Percentiles rank a stretch among this genome's conserved stretches.
Conservation (phyloP, 768 basidiomycete genomes). For the Chalciporus pseudorubinellus region DNA sequence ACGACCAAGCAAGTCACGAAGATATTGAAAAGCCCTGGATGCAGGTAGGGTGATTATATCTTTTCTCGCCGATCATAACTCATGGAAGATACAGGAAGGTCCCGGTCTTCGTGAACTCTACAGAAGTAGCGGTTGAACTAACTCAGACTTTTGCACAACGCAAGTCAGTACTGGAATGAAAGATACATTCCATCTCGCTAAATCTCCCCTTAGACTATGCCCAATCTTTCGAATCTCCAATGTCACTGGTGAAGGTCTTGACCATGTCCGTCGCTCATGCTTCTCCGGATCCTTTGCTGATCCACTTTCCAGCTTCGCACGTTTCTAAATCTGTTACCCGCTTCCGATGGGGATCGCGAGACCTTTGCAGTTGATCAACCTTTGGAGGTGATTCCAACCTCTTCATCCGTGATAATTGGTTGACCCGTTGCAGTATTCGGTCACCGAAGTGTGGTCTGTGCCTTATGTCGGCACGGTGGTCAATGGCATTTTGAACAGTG, state of each 20-base stretch:
- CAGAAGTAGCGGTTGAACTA: slow-evolving; percentile 78
- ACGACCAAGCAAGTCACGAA: slow-evolving; percentile 91
- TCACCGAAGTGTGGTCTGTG: slow-evolving; percentile 87
- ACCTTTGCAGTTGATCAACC: slow-evolving; percentile 80
- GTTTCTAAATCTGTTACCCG: slow-evolving; percentile 87
- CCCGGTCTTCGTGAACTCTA: slow-evolving; percentile 81
- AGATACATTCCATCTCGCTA: background rate
- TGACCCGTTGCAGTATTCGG: slow-evolving; percentile 57
- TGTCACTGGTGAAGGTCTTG: slow-evolving; percentile 90
- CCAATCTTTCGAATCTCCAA: slow-evolving; percentile 93
- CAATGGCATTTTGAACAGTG: slow-evolving; percentile 79
- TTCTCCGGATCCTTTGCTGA: slow-evolving; percentile 10
- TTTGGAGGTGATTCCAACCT: slow-evolving; percentile 53
- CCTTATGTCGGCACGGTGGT: slow-evolving; percentile 84
- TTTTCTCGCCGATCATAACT: background rate
- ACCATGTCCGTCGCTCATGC: slow-evolving; percentile 48
- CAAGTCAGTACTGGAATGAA: slow-evolving; percentile 42
- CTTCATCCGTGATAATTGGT: background rate
- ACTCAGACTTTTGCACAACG: slow-evolving; percentile 72
- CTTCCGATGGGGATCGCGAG: slow-evolving; percentile 79
- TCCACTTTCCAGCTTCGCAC: slow-evolving; percentile 59
- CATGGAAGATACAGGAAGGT: slow-evolving; percentile 53
- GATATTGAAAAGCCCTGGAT: slow-evolving; percentile 90
- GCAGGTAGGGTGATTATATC: slow-evolving; percentile 51
- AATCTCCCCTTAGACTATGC: slow-evolving; percentile 58